Evolutionary conservation across 495 filamentous ascomycete species (phyloP), one percentile per base, ranked within the genome.

Genomic region (Choiromyces venosus): DNA sequence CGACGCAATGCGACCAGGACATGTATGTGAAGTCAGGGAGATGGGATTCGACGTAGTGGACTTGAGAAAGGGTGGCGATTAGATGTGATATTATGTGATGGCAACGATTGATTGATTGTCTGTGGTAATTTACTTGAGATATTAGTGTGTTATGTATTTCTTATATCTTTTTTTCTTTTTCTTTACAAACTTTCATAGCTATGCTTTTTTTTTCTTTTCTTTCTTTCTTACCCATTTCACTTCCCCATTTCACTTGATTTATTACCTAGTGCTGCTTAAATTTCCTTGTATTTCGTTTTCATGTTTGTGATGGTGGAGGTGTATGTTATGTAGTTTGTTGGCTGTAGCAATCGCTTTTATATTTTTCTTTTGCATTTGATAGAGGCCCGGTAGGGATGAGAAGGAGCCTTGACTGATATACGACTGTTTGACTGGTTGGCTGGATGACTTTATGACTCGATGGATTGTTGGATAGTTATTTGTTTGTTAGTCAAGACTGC

Each of bases 11-110:
- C 84, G 90, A 36, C 89, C 90, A 0, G 95, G 95, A 0, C 95
- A 99, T 85, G 95, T 97, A 7, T 90, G 89, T 74, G 93, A 97
- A 82, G 88, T 87, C 16, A 85, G 87, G 42, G 89, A 89, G 10
- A 82, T 96, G 71, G 87, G 91, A 36, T 95, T 93, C 79, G 87
- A 92, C 71, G 87, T 93, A 9, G 89, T 93, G 2, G 93, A 97
- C 82, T 82, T 96, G 78, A 87, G 93, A 52, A 87, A 88, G 56
- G 83, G 83, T 67, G 75, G 52, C 21, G 42, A 46, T 44, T 79
- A 79, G 76, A 72, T 69, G 68, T 73, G 75, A n/a, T n/a, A n/a
- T n/a, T n/a, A n/a, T n/a, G n/a, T n/a, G n/a, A n/a, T n/a, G n/a
- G n/a, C n/a, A n/a, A n/a, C n/a, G n/a, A n/a, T n/a, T 64, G 76